Evolutionary conservation across 2,329 filamentous ascomycete species (phyloP).

Genomic region (Beauveria asiatica): DNA sequence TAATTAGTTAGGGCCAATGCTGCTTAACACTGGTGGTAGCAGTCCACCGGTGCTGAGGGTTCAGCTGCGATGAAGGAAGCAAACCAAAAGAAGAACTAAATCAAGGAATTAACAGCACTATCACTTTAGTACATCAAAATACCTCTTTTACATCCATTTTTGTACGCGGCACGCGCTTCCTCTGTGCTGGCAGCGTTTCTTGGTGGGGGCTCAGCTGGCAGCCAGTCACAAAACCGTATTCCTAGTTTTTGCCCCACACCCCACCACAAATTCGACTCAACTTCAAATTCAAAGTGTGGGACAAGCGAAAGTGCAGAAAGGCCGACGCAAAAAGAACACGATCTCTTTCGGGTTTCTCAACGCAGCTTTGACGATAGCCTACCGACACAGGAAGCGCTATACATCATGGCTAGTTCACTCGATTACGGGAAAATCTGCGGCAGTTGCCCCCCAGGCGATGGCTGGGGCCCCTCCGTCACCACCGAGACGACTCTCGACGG

Average conservation of each 20-base stretch:
- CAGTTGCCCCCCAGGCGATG: conserved; percentile 63
- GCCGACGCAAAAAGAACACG: conserved; percentile 8
- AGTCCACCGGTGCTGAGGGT: not conserved
- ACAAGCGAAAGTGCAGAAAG: conserved; percentile 12
- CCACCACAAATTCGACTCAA: conserved; percentile 33
- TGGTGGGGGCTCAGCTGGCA: conserved; percentile 6
- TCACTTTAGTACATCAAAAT: too few species aligned
- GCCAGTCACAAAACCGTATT: conserved; percentile 5
- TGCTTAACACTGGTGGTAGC: not conserved
- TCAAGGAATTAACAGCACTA: not conserved
- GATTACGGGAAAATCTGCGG: conserved; percentile 56
- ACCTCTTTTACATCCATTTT: not conserved
- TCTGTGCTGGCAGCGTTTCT: not conserved
- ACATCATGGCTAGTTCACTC: conserved; percentile 45
- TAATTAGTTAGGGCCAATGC: not conserved
- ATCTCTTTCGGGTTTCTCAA: conserved; percentile 10
- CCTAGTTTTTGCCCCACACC: conserved; percentile 23
- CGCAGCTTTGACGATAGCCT: conserved; percentile 6
- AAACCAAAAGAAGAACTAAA: not conserved
- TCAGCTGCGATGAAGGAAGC: not conserved
- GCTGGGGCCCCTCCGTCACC: conserved; percentile 81
- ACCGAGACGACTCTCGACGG: conserved; percentile 85
- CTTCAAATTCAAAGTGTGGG: conserved; percentile 16
- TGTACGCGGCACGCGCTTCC: not conserved
- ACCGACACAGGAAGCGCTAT: conserved; percentile 1